Evolutionary conservation across 345 rosid species (phyloP).

Genomic region (Excoecaria agallocha): DNA sequence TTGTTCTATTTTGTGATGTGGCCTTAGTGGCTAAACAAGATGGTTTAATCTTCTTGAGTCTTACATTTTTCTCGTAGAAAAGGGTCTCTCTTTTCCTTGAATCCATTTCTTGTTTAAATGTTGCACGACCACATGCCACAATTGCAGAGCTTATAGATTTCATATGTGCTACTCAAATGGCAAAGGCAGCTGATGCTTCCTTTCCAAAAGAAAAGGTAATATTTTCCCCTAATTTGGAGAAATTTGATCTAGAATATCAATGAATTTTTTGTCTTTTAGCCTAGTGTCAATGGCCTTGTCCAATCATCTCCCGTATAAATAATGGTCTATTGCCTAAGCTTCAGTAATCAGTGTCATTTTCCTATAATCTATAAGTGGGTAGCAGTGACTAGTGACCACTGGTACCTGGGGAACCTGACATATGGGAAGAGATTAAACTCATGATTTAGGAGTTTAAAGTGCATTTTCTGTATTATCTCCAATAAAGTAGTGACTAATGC

Average conservation of each 20-base stretch:
- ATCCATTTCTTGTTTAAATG: conserved; percentile 12
- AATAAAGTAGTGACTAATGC: not conserved
- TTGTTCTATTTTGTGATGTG: not conserved
- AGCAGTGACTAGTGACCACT: not conserved
- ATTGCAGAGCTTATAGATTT: conserved; percentile 68
- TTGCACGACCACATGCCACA: conserved; percentile 59
- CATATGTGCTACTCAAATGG: conserved; percentile 72
- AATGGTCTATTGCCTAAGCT: not conserved
- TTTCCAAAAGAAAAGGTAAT: conserved; percentile 56
- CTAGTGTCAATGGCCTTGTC: not conserved
- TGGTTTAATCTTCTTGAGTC: not conserved
- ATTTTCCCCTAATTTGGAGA: not conserved
- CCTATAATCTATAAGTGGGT: not conserved
- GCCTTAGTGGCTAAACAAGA: not conserved
- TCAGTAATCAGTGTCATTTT: not conserved
- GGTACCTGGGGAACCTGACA: not conserved
- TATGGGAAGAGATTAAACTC: no score
- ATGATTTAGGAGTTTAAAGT: not conserved
- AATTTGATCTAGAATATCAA: not conserved
- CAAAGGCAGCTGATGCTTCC: conserved; percentile 57
- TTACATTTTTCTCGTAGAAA: conserved; percentile 1
- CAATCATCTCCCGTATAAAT: not conserved
- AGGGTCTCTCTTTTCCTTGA: conserved; percentile 16
- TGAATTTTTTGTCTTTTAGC: not conserved
- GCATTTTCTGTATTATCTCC: not conserved